Conservation (phyloP, 257 asterid species). For the Ligustrum vulgare region DNA sequence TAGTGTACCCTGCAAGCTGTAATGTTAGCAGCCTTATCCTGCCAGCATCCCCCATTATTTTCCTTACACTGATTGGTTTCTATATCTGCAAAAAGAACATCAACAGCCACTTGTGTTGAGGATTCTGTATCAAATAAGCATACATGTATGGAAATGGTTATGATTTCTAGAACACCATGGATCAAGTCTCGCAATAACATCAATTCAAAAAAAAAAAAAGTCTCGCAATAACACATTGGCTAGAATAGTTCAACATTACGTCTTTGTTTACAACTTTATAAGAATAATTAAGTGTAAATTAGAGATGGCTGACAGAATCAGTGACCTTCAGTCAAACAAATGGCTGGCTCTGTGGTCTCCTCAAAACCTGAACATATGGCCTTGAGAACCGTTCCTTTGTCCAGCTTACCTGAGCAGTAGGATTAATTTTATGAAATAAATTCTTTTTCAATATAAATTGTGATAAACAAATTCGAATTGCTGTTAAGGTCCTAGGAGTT, state of each 20-base stretch:
- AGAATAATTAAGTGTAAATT: neutral
- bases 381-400: slow-evolving; percentile 64
- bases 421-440: neutral
- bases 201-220: no score
- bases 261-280: neutral
- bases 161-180: neutral
- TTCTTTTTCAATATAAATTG: neutral
- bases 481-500: neutral
- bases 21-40: slow-evolving; percentile 68
- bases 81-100: slow-evolving; percentile 50
- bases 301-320: slow-evolving; percentile 13
- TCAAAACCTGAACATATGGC: slow-evolving; percentile 68
- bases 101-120: slow-evolving; percentile 15
- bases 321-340: slow-evolving; percentile 57
- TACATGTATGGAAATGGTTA: neutral
- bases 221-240: neutral
- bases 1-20: slow-evolving; percentile 86
- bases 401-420: slow-evolving; percentile 49
- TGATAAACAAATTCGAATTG: neutral
- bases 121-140: slow-evolving; percentile 1
- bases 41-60: slow-evolving; percentile 99
- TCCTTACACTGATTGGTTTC: slow-evolving; percentile 87
- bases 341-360: slow-evolving; percentile 67
- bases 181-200: neutral
- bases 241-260: neutral